Base-by-base conservation (phyloP, 2,329 filamentous ascomycete genomes). In the Sporothrix phasma region DNA sequence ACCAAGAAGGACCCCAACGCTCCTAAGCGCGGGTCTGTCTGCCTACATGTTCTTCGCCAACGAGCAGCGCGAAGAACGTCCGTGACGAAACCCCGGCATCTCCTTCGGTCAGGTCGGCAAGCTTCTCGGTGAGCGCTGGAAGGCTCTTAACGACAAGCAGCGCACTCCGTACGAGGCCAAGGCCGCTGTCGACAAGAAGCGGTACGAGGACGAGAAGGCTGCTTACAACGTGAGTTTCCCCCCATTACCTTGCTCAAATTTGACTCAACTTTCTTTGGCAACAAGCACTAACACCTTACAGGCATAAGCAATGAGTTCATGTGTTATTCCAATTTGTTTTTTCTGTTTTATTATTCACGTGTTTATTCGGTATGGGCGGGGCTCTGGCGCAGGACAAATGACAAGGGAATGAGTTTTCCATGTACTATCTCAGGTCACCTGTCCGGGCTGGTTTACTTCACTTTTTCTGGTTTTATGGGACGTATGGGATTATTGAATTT, bases 21-120 rank as follows among this genome's bases (percentile, higher is more conserved):
- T 67, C 94, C 94, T 77, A 99, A 97, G 92, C 92, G 94, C 79
- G 94, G n/a, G 93, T 82, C 90, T 99, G 60, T 97, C 94, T 62
- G 94, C 94, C 69, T 99, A 99, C 87, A 99, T 99, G 94, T 97
- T 97, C 88, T 99, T 97, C 77, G 94, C 94, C 86, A 97, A 97
- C 75, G 94, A 97, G 80, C 91, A 97, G 81, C 92, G 94, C 72
- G 93, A 97, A n/a, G 76, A 96, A 94, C 78, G 94, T 99, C 72
- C 91, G 94, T 72, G 92, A 96, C 76, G 93, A 97, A 97, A 97
- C 84, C 93, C 93, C 45, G 93, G 92, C 72, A 96, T 97, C 80
- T 88, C 89, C 71, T 99, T 99, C 79, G 94, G 91, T 73, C 92
- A 97, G 79, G 93, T 99, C 73, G 94, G 94, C 81, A 97, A 97